phyloP scores from a whole-genome alignment of 768 basidiomycete genomes.

The Tulasnella sp. region DNA sequence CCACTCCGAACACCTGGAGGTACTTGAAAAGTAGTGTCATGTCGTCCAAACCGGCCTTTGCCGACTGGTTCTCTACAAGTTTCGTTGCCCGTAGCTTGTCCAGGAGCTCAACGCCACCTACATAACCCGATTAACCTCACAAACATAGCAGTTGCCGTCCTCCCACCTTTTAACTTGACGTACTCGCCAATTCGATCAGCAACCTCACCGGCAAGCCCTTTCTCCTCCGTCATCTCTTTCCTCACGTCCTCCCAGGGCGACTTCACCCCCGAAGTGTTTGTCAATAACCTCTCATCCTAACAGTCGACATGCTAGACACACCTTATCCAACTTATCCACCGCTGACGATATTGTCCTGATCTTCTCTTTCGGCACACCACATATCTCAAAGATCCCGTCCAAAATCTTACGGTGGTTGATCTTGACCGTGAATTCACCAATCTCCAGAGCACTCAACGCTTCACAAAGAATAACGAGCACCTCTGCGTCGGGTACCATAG shows the following conservation, averaged over 20 bases:
- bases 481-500: conserved; percentile 97
- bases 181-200: conserved; percentile 97
- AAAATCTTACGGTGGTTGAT: conserved; percentile 94
- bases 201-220: conserved; percentile 63
- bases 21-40: conserved; percentile 78
- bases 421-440: conserved; percentile 93
- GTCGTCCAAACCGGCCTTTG: conserved; percentile 72
- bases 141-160: not conserved
- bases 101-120: conserved; percentile 71
- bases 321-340: conserved; percentile 98
- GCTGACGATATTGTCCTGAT: conserved; percentile 88
- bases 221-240: conserved; percentile 94
- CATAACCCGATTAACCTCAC: not conserved
- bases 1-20: conserved; percentile 64
- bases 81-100: conserved; percentile 52
- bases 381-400: conserved; percentile 93
- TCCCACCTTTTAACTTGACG: conserved; percentile 79
- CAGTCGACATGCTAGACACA: conserved; percentile 23
- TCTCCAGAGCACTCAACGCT: conserved; percentile 66
- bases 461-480: conserved; percentile 71
- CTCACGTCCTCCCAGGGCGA: conserved; percentile 83
- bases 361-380: conserved; percentile 83
- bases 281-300: not conserved
- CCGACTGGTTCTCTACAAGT: conserved; percentile 57
- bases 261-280: conserved; percentile 29